Evolutionary conservation across 1,284 basidiomycete genomes (phyloP).

Genomic region (Trichosporon faecale): DNA sequence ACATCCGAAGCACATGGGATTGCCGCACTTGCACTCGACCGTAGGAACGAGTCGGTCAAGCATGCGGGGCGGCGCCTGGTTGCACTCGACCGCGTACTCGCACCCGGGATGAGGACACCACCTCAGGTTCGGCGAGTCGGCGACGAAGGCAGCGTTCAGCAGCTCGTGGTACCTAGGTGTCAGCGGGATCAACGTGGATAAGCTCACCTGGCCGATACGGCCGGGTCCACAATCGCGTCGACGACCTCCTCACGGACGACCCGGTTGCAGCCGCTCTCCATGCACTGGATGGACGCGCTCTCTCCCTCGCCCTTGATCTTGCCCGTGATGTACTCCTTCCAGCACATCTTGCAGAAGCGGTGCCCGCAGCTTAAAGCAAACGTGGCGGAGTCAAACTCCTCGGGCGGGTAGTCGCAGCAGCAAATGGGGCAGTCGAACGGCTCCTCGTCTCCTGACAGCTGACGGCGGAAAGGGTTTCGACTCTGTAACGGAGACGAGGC

Average conservation of each 20-base stretch:
- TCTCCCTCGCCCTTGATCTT: conserved; percentile 92
- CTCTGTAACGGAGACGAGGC: conserved; percentile 44
- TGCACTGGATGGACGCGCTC: conserved; percentile 76
- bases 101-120: conserved; percentile 78
- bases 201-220: conserved; percentile 53
- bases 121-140: conserved; percentile 74
- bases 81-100: conserved; percentile 85
- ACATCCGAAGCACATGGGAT: conserved; percentile 90
- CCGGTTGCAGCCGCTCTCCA: conserved; percentile 83
- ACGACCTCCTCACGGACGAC: conserved; percentile 61
- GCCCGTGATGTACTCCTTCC: conserved; percentile 74
- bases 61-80: conserved; percentile 68
- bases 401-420: conserved; percentile 65
- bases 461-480: conserved; percentile 18
- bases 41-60: conserved; percentile 81
- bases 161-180: conserved; percentile 73
- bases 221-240: conserved; percentile 51
- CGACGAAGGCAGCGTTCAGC: conserved; percentile 85
- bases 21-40: conserved; percentile 69
- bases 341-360: conserved; percentile 80
- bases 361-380: conserved; percentile 73
- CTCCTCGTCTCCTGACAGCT: conserved; percentile 41
- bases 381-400: conserved; percentile 58
- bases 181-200: background rate
- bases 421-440: conserved; percentile 85